Base-by-base conservation (phyloP, 768 basidiomycete genomes). In the Pulveroboletus frians region DNA sequence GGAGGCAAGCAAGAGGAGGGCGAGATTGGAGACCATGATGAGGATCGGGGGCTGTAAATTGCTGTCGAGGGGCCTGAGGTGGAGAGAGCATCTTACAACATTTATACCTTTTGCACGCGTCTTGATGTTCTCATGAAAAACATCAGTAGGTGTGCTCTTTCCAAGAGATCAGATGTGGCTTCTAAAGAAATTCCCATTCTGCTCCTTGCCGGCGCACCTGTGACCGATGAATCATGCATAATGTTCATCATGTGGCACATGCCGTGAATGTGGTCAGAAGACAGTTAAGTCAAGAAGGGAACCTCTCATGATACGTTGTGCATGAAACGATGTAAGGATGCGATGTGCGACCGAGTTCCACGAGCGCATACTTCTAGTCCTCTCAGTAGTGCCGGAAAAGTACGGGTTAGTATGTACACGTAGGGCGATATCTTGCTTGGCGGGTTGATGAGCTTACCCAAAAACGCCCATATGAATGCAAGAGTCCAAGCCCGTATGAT, bases 11-110 rank as follows among this genome's bases (percentile, higher is more conserved):
- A 62, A 52, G 41, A 63, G 27, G 39, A 58, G 36, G 15, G 43
- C 31, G 27, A 52, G 41, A 20, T 51, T 58, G 51, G 53, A 60
- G 36, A 58, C 46, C 61, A 62, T 63, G 17, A 5, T 48, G 46
- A 17, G 3, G 20, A 30, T 29, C 27, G 39, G n/a, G 30, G n/a
- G 17, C 31, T 45, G 26, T 34, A 29, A 30, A 49, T 47, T 15
- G 39, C 37, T 15, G 39, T 39, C 14, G 30, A 35, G 27, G 9
- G 34, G 43, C 29, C 36, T 50, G 43, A 17, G 30, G 34, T 35
- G 11, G 2, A 35, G 27, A 32, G 50, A 36, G 23, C 23, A 23
- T 23, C 23, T 23, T 23, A 23, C 23, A 23, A 23, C 23, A 23
- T 23, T 23, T 23, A 61, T 63, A 53, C 17, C 17, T 48, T 35